phyloP scores from a whole-genome alignment of 148 eudicot genomes.

The Vaccinium vitisidaea region DNA sequence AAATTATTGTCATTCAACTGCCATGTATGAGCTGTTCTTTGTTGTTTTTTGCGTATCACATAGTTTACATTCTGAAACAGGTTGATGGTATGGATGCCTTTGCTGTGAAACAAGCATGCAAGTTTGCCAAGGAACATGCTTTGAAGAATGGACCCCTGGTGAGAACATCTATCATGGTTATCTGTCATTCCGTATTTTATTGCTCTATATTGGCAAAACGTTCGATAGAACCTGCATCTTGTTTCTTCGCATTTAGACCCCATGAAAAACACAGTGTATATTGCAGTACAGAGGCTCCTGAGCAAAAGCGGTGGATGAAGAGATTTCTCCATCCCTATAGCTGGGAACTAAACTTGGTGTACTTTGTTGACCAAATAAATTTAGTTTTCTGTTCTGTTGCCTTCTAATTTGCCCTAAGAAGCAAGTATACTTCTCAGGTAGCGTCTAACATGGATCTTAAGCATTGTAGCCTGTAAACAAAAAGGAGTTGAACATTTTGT shows the following conservation, averaged over 20 bases:
- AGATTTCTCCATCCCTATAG: neutral
- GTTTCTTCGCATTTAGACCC: slow-evolving; percentile 6
- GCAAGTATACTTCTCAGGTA: neutral
- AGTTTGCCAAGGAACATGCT: slow-evolving; percentile 89
- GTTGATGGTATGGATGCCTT: slow-evolving; percentile 99
- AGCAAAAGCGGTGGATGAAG: neutral
- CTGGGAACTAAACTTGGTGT: neutral
- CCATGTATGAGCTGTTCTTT: neutral
- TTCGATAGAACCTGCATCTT: neutral
- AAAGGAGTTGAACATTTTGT: neutral
- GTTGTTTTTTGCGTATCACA: neutral
- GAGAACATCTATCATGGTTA: slow-evolving; percentile 32
- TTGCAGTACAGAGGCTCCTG: neutral
- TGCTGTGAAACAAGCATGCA: slow-evolving; percentile 96
- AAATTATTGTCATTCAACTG: slow-evolving; percentile 5
- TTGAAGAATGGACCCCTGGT: slow-evolving; percentile 98
- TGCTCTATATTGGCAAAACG: neutral
- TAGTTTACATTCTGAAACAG: slow-evolving; percentile 33
- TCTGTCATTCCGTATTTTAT: neutral
- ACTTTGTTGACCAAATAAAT: neutral
- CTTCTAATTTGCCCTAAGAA: neutral
- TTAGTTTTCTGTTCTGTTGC: neutral
- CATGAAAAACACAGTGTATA: too few species aligned
- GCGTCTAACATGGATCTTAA: neutral
- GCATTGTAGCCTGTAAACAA: neutral